Evolutionary conservation across 2,329 filamentous ascomycete genomes (phyloP).

Genomic region (Alternaria rosae): DNA sequence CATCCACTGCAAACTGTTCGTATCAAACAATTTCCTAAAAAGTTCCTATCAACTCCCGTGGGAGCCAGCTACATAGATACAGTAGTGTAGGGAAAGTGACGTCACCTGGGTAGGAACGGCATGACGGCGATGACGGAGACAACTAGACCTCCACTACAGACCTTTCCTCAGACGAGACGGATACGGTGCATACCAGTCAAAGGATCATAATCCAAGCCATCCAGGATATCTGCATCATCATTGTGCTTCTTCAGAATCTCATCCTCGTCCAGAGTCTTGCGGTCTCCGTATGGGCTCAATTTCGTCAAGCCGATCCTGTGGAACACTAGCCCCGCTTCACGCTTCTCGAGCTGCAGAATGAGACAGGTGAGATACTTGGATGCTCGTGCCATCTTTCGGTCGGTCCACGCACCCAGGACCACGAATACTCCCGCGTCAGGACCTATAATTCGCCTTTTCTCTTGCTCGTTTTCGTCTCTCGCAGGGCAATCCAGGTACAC

Average conservation of each 20-base stretch:
- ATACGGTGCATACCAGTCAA: neutral
- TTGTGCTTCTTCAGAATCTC: conserved; percentile 5
- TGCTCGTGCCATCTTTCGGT: neutral
- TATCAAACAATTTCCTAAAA: no score
- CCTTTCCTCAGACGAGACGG: neutral
- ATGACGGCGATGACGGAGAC: no score
- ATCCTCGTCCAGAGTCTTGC: neutral
- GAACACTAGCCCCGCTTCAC: conserved; percentile 1
- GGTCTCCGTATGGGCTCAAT: conserved; percentile 14
- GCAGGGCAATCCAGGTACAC: neutral
- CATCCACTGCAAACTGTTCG: no score
- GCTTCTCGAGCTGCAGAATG: conserved; percentile 7
- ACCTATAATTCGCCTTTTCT: neutral
- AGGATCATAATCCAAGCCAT: neutral
- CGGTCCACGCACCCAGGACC: conserved; percentile 13
- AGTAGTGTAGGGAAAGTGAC: no score
- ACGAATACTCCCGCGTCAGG: conserved; percentile 9
- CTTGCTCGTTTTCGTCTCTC: neutral
- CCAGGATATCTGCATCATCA: conserved; percentile 5
- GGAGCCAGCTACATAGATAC: no score
- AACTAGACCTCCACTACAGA: no score
- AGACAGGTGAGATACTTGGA: conserved; percentile 13
- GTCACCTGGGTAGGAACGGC: no score
- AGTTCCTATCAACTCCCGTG: no score
- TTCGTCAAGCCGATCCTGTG: conserved; percentile 18